A percentile compares a stretch with the other conserved stretches of the same genome.
Evolutionary conservation across 768 basidiomycete species (phyloP).

Genomic region (Phaeotremella fagi): DNA sequence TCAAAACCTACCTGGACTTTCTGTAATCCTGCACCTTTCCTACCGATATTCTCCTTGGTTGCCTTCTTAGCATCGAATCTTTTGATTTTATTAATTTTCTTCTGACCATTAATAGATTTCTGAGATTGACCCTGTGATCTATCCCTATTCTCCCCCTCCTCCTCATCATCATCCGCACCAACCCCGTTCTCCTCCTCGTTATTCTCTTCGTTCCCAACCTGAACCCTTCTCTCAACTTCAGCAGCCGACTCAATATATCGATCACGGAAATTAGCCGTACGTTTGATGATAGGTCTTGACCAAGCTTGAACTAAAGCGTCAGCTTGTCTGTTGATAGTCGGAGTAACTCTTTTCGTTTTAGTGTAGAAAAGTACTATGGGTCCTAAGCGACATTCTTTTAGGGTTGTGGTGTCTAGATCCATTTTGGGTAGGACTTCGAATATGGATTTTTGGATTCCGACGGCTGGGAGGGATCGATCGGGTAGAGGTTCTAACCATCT

Average conservation of each 20-base stretch:
- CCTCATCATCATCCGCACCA: conserved; percentile 1
- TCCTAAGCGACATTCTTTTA: conserved; percentile 87
- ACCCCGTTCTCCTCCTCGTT: not conserved
- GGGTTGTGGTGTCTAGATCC: conserved; percentile 82
- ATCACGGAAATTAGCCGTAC: conserved; percentile 23
- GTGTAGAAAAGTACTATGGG: conserved; percentile 92
- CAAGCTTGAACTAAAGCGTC: conserved; percentile 65
- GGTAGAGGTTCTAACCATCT: conserved; percentile 92
- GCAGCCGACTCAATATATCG: conserved; percentile 12
- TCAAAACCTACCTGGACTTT: conserved; percentile 20
- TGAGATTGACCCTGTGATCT: conserved; percentile 5
- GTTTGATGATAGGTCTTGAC: conserved; percentile 45
- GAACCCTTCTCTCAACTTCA: not conserved
- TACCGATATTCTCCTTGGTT: conserved; percentile 31
- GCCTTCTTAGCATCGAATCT: conserved; percentile 33
- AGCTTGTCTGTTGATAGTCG: conserved; percentile 74
- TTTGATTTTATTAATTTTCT: conserved; percentile 6
- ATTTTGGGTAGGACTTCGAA: conserved; percentile 77
- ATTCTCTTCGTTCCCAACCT: no score
- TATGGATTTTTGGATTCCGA: conserved; percentile 91
- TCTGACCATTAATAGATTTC: not conserved
- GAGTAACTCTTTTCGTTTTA: conserved; percentile 81
- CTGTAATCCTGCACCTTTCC: conserved; percentile 33
- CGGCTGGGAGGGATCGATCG: conserved; percentile 83
- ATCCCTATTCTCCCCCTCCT: no score